Conservation (phyloP, 164 flowering plant species). For the Vitis cinerea region DNA sequence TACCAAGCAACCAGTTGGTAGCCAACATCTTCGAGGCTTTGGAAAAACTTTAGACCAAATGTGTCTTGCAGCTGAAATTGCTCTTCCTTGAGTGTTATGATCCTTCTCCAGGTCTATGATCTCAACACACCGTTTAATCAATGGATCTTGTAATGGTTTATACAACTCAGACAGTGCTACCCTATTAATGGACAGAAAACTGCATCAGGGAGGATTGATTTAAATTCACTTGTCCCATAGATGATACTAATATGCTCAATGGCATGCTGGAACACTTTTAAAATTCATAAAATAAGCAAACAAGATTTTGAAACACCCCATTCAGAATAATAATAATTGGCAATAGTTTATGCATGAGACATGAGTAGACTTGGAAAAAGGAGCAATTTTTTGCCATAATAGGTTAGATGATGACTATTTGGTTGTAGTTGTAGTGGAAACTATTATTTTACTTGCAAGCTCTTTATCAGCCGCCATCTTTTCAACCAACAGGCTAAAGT, state of each 20-base stretch:
- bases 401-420: no score
- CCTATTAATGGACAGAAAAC: conserved; percentile 14
- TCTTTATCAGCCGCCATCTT: background rate
- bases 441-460: background rate
- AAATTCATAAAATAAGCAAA: background rate
- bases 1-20: conserved; percentile 98
- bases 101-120: conserved; percentile 50
- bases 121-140: conserved; percentile 65
- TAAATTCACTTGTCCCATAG: conserved; percentile 1
- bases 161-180: conserved; percentile 54
- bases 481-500: background rate
- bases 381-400: background rate
- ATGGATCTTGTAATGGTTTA: conserved; percentile 76
- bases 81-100: conserved; percentile 22
- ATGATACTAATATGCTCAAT: background rate
- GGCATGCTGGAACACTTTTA: background rate
- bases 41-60: conserved; percentile 80
- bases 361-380: background rate
- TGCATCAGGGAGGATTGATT: background rate
- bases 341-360: background rate
- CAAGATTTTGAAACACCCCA: background rate
- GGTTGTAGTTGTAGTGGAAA: background rate
- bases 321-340: background rate
- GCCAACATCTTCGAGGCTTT: conserved; percentile 81
- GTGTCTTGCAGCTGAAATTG: conserved; percentile 37